Percentiles rank a stretch among this genome's conserved stretches.
Evolutionary conservation across 331 rosid species (phyloP).

Genomic region (Acacia pycnantha): DNA sequence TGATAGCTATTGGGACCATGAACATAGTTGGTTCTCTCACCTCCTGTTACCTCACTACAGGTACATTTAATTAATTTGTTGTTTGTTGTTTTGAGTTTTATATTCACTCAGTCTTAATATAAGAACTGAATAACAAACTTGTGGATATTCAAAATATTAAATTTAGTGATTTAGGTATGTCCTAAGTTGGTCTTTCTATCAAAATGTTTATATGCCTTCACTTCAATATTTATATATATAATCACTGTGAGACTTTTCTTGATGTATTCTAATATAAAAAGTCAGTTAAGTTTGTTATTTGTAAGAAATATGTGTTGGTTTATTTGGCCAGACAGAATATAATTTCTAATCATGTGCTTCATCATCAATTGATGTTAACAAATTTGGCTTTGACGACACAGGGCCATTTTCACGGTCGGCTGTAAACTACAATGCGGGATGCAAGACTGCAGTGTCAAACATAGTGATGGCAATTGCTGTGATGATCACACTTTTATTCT

Average conservation of each 20-base stretch:
- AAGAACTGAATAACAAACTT: no score
- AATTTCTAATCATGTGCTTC: background rate
- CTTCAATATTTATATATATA: no score
- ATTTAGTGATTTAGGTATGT: no score
- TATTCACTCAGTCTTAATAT: background rate
- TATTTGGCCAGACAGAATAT: no score
- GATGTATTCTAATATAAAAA: no score
- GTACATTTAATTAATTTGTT: constrained; percentile 34
- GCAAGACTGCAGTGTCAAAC: constrained; percentile 93
- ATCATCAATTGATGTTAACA: background rate
- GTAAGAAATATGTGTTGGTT: no score
- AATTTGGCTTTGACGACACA: constrained; percentile 29
- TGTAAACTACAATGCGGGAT: constrained; percentile 91
- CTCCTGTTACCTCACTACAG: constrained; percentile 93
- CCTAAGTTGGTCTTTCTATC: no score
- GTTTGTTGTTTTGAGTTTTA: background rate
- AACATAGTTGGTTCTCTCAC: constrained; percentile 83
- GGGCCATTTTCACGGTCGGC: constrained; percentile 96
- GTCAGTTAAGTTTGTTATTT: no score
- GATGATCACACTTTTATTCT: constrained; percentile 79
- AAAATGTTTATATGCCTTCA: no score
- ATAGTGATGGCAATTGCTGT: constrained; percentile 84
- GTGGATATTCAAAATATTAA: no score
- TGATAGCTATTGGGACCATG: constrained; percentile 94
- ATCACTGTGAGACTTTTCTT: no score